Evolutionary conservation across 2,329 filamentous ascomycete species (phyloP).

Genomic region (Neonectria faginata): DNA sequence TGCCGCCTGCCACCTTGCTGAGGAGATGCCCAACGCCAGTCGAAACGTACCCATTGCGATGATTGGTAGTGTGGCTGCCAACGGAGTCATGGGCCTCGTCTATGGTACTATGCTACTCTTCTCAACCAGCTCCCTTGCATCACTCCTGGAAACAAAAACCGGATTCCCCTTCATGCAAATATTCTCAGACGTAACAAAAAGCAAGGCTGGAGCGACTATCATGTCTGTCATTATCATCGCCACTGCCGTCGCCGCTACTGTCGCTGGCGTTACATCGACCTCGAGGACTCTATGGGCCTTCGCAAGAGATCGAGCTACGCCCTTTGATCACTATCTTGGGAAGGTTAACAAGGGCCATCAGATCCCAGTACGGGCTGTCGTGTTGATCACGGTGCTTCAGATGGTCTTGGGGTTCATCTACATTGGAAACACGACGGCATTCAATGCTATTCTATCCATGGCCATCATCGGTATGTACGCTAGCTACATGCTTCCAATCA

Average conservation of each 20-base stretch:
- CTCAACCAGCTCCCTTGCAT: conserved; percentile 53
- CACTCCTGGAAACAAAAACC: conserved; percentile 53
- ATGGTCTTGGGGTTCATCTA: conserved; percentile 54
- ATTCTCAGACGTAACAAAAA: conserved; percentile 47
- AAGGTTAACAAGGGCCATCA: conserved; percentile 48
- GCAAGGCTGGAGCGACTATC: conserved; percentile 41
- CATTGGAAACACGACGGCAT: conserved; percentile 55
- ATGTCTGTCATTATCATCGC: conserved; percentile 47
- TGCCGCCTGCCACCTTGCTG: conserved; percentile 40
- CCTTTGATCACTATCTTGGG: conserved; percentile 52
- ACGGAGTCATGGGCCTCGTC: conserved; percentile 58
- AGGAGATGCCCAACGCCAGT: conserved; percentile 50
- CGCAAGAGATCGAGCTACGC: conserved; percentile 52
- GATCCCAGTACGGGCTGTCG: conserved; percentile 50
- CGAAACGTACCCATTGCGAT: conserved; percentile 51
- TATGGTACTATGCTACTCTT: conserved; percentile 58
- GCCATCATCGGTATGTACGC: conserved; percentile 57
- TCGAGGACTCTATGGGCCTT: conserved; percentile 55
- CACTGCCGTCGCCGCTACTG: conserved; percentile 47
- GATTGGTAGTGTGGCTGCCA: conserved; percentile 52
- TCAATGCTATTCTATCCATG: conserved; percentile 57
- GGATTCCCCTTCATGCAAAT: conserved; percentile 59
- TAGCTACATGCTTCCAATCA: conserved; percentile 56
- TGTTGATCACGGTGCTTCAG: conserved; percentile 43
- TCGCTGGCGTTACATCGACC: conserved; percentile 51